Evolutionary conservation across 306 rosid genomes (phyloP).

Genomic region (Parietaria judaica): DNA sequence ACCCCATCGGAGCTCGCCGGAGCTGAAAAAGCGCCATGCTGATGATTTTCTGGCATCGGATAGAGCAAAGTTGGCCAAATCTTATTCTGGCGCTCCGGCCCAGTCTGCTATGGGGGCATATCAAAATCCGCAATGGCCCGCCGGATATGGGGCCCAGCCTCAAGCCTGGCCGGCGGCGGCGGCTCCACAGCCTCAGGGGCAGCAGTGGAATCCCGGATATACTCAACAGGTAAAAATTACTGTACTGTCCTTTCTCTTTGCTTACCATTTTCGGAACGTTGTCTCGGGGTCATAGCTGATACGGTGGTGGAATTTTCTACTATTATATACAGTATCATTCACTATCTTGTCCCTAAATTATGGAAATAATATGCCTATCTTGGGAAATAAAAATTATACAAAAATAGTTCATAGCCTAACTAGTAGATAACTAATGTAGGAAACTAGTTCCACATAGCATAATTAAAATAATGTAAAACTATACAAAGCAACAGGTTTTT

Average conservation of each 20-base stretch:
- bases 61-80: constrained; percentile 61
- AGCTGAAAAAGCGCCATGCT: constrained; percentile 88
- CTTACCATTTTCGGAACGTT: background rate
- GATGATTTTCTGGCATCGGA: constrained; percentile 86
- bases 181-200: constrained; percentile 78
- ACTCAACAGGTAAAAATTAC: constrained; percentile 56
- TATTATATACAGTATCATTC: too few species aligned
- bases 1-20: constrained; percentile 74
- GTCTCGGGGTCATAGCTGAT: background rate
- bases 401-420: too few species aligned
- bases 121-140: constrained; percentile 80
- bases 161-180: constrained; percentile 98
- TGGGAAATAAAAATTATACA: too few species aligned
- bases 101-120: constrained; percentile 75
- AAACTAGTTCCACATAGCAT: too few species aligned
- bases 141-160: constrained; percentile 71
- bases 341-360: too few species aligned
- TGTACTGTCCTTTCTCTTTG: background rate
- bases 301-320: too few species aligned
- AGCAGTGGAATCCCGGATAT: constrained; percentile 94
- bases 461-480: too few species aligned
- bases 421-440: too few species aligned
- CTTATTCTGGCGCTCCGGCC: constrained; percentile 65
- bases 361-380: too few species aligned
- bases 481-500: too few species aligned